Base-by-base conservation (phyloP, 768 basidiomycete species). In the Xerocomellus amylosporus region DNA sequence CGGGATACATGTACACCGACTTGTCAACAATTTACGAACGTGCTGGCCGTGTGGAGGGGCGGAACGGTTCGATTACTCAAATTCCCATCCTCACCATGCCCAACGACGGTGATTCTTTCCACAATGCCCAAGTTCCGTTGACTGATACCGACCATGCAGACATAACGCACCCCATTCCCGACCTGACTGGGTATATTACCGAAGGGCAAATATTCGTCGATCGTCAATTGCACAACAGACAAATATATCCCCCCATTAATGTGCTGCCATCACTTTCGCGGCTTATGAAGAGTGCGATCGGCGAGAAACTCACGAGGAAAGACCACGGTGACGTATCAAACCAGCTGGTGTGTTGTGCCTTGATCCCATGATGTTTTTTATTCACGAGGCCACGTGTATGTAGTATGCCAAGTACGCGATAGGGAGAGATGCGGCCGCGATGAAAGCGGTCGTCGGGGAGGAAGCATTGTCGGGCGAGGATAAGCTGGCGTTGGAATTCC, bases 81-180 rank as follows among this genome's bases (percentile, higher is more conserved):
- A 97, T 98, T 72, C 97, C 97, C 56, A 99, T 98, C 67, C 81
- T 99, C 52, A 98, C 97, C 56, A 99, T 99, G 97, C 97, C 97
- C 24, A 99, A 98, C 75, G 97, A 98, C 73, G 96, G 94, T 91
- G 75, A 76, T 81, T 71, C 61, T 39, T 54, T 62, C 49, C 49
- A 56, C 50, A 8, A 44, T 58, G 58, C 49, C 38, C 55, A 55
- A 52, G 56, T 42, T 62, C 57, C 48, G 67, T 40, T 47, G 43
- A 54, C 64, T 71, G 65, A 70, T 20, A 50, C 40, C 52, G 69
- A 60, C 55, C 55, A 46, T 59, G 20, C 64, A 98, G 96, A 98
- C 79, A 99, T 99, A 73, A 98, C 97, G n/a, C 97, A 99, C 75
- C 97, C 97, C 55, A 98, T 99, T 74, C 96, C 96, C 68, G 96